Base-by-base conservation (phyloP, 1,284 basidiomycete genomes). In the Ganoderma resinaceum region DNA sequence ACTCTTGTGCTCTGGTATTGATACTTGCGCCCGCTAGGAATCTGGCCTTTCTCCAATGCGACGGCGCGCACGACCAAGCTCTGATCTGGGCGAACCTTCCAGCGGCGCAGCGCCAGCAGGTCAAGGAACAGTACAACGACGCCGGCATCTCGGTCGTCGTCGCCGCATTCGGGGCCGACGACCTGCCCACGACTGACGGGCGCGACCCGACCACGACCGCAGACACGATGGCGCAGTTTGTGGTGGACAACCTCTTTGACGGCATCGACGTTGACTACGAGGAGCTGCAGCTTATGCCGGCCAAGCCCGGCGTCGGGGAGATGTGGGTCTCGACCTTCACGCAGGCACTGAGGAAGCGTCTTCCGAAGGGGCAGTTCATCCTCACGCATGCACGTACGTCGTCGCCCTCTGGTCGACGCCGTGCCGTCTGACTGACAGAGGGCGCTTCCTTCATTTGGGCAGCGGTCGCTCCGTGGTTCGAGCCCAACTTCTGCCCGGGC, bases 191-290 rank as follows among this genome's bases (percentile, higher is more conserved):
- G 20, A 79, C 81, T 9, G 78, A 78, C 0, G 81, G 81, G n/a
- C 77, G 78, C 3, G 79, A 87, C 67, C 77, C 85, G 1, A 76
- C 80, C 43, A 71, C 62, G 16, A 79, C 80, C 9, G 87, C 86
- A 0, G 79, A 84, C 68, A 81, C 77, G 1, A 81, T 88, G 78
- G 86, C 85, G 68, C 66, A 84, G 60, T 85, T 83, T 70, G 80
- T 71, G 29, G 61, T 67, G 33, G 43, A 67, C 57, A 69, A 66
- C 59, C 31, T 81, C 33, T 74, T 89, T 20, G 84, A 89, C 71
- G 89, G 87, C 43, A 78, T 89, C 43, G 87, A 89, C 66, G 81
- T 89, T 43, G 87, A 89, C 74, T 89, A 85, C 61, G 86, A 88
- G 77, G 85, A 65, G 57, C 12, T 65, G 40, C 29, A 59, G 31